Conservation (phyloP, 2,329 filamentous ascomycete genomes). For the Phaeosphaeria sp. region DNA sequence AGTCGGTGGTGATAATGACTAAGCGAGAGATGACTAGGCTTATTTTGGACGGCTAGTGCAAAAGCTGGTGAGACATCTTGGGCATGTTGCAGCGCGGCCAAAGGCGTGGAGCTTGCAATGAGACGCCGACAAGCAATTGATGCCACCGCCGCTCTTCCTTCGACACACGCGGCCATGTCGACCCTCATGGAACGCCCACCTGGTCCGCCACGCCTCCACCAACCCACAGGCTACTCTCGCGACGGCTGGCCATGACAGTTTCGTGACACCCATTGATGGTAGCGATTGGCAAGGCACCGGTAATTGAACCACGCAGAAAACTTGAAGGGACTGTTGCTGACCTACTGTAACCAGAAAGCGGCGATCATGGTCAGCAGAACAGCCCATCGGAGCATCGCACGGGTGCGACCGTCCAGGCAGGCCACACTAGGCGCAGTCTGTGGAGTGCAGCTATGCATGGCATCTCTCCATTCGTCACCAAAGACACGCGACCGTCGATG, state of each 20-base stretch:
- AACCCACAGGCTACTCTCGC: constrained; percentile 17
- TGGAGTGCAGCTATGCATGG: not conserved
- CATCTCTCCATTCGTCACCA: not conserved
- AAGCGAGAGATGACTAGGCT: constrained; percentile 23
- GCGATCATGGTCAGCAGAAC: not conserved
- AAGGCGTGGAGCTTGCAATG: constrained; percentile 37
- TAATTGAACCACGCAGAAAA: not conserved
- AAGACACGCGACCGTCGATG: not conserved
- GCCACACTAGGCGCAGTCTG: not conserved
- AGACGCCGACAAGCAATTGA: constrained; percentile 49
- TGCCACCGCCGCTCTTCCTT: constrained; percentile 52
- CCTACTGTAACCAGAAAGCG: not conserved
- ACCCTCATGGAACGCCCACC: constrained; percentile 48
- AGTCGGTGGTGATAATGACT: constrained; percentile 23
- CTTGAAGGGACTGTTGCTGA: not conserved
- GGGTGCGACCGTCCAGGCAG: not conserved
- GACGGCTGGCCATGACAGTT: constrained; percentile 16
- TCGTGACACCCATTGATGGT: not conserved
- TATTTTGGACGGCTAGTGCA: constrained; percentile 13
- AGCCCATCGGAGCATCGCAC: not conserved
- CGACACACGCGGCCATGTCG: constrained; percentile 53
- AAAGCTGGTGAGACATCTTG: constrained; percentile 25
- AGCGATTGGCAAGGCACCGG: not conserved
- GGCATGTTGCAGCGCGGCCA: constrained; percentile 9
- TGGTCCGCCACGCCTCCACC: constrained; percentile 39